Percentiles rank a stretch among this genome's conserved stretches.
Evolutionary conservation across 257 asterid species (phyloP).

Genomic region (Echium plantagineum): DNA sequence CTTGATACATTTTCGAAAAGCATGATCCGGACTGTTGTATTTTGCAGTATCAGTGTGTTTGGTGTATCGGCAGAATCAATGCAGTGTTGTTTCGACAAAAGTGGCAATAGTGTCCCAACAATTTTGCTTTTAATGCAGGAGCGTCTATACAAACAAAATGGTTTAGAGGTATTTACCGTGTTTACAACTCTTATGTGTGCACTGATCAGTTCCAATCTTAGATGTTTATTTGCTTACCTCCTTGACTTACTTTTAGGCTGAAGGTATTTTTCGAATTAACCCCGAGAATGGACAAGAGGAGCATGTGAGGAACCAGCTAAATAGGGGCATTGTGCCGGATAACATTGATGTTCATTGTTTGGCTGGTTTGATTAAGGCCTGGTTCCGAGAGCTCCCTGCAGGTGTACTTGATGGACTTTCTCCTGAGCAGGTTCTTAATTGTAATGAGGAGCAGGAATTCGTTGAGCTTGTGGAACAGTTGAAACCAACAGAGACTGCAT

Average conservation of each 20-base stretch:
- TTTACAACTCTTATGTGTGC: too few species aligned
- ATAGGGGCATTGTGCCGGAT: conserved; percentile 75
- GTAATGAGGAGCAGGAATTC: conserved; percentile 71
- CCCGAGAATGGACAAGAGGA: conserved; percentile 90
- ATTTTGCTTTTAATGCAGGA: conserved; percentile 84
- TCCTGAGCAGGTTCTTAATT: conserved; percentile 66
- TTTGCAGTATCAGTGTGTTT: conserved; percentile 72
- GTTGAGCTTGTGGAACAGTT: conserved; percentile 62
- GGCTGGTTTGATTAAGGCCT: conserved; percentile 90
- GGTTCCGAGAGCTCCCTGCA: conserved; percentile 87
- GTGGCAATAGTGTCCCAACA: conserved; percentile 97
- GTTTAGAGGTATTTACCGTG: conserved; percentile 47
- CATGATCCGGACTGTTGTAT: conserved; percentile 5
- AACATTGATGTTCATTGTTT: conserved; percentile 85
- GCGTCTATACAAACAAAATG: conserved; percentile 62
- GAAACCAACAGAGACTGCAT: conserved; percentile 59
- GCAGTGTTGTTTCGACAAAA: conserved; percentile 84
- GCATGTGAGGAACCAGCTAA: conserved; percentile 82
- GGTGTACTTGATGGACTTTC: conserved; percentile 90
- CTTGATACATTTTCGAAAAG: background rate
- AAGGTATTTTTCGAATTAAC: conserved; percentile 86
- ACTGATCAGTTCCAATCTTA: too few species aligned
- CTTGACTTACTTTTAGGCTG: conserved; percentile 41
- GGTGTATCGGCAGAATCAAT: conserved; percentile 96
- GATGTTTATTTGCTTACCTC: conserved; percentile 4